phyloP scores from a whole-genome alignment of 2,329 filamentous ascomycete species.

The Penicillium griseofulvum region DNA sequence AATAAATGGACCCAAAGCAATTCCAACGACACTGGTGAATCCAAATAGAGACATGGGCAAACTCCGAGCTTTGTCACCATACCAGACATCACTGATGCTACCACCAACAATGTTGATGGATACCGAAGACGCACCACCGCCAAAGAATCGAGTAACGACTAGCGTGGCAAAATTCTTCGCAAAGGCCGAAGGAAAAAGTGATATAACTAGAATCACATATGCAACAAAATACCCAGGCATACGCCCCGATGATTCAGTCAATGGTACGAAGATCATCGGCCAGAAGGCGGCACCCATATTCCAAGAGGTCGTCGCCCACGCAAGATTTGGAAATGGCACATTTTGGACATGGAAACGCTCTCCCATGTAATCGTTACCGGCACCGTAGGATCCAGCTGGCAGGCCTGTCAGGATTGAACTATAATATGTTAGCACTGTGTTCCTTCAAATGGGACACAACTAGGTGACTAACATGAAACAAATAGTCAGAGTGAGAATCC shows the following conservation, averaged over 20 bases:
- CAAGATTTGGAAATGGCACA: slow-evolving; percentile 32
- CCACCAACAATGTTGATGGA: slow-evolving; percentile 43
- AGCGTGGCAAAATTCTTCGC: slow-evolving; percentile 48
- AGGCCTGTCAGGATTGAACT: slow-evolving; percentile 44
- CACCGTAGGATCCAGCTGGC: slow-evolving; percentile 43
- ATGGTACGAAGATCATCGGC: slow-evolving; percentile 36
- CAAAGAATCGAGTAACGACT: slow-evolving; percentile 46
- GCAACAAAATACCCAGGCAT: slow-evolving; percentile 46
- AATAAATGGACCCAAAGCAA: slow-evolving; percentile 47
- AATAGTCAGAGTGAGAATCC: slow-evolving; percentile 42
- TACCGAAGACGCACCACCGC: slow-evolving; percentile 44
- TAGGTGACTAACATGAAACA: slow-evolving; percentile 38
- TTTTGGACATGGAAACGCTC: slow-evolving; percentile 34
- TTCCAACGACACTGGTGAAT: slow-evolving; percentile 44
- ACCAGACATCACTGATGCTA: slow-evolving; percentile 39
- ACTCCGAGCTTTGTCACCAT: slow-evolving; percentile 39
- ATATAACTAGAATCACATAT: slow-evolving; percentile 43
- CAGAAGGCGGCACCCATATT: slow-evolving; percentile 42
- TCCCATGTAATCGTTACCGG: slow-evolving; percentile 33
- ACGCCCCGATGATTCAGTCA: slow-evolving; percentile 45
- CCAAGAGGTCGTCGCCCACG: slow-evolving; percentile 37
- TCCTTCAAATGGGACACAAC: too few relatives aligned
- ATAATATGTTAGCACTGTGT: background rate
- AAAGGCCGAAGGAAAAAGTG: slow-evolving; percentile 44
- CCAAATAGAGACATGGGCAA: slow-evolving; percentile 46